Base-by-base conservation (phyloP, 805 yeast species). In the Saccharomycopsis olivae region DNA sequence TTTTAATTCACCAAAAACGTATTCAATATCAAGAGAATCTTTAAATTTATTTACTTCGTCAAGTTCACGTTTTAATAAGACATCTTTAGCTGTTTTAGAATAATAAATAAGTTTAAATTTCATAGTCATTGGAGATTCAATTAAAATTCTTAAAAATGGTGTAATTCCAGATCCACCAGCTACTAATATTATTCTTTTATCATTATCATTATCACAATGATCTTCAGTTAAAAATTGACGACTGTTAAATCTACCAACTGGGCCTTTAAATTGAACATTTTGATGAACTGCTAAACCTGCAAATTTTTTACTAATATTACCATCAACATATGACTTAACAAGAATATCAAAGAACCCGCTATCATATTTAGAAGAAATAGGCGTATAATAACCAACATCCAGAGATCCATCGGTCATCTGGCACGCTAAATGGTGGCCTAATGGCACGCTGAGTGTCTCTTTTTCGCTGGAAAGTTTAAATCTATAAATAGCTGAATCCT, bases 161-260 rank as follows among this genome's bases (percentile, higher is more conserved):
- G 96, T 85, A 47, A 88, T 79, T 38, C 96, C 94, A 0, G 89
- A 75, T 15, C 94, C 94, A 49, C 92, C 94, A 5, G 88, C 89
- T 50, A 83, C 66, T 62, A 83, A 67, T 15, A 77, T 75, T 42
- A 83, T 65, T 44, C 75, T 72, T 46, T 69, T 69, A 30, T 53
- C 43, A 63, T 73, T 69, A 13, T 35, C 36, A 9, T 14, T 28
- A 11, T 29, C 29, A 35, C 47, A 44, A 24, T 43, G 47, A 27
- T 43, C 49, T 19, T 35, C 33, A 18, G 49, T 44, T 31, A 46
- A 44, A 17, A 21, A 46, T 11, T 63, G 50, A n/a, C 48, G 52
- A 55, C 78, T 79, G 25, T 72, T 57, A 58, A 83, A 73, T 55
- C 78, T 69, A 13, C 94, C 92, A 36, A 81, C 81, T 14, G 92